Percentiles rank a stretch among this genome's conserved stretches.
Evolutionary conservation across 169 alveolate genomes (phyloP).

Genomic region (Fabrea salina): DNA sequence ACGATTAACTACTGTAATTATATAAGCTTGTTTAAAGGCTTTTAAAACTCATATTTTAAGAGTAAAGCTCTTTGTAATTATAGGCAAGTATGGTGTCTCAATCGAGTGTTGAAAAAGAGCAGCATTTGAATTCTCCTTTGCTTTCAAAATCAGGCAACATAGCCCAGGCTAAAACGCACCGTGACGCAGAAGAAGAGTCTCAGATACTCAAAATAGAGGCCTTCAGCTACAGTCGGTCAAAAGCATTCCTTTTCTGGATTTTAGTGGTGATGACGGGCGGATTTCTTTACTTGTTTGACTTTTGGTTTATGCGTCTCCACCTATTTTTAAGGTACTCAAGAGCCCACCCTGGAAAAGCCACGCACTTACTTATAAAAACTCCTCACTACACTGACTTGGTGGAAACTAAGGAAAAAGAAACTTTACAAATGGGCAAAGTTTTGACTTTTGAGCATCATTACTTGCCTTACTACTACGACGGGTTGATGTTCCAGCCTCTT

Average conservation of each 20-base stretch:
- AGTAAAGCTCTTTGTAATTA: no score
- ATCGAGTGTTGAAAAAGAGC: no score
- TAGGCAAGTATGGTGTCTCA: no score
- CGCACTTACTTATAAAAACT: background rate
- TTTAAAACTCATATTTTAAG: no score
- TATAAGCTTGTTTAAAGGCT: no score
- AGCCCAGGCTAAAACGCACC: no score
- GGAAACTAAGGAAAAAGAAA: background rate
- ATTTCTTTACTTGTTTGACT: background rate
- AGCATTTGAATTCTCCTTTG: no score
- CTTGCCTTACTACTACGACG: constrained; percentile 13
- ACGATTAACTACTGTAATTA: no score
- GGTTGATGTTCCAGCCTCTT: background rate
- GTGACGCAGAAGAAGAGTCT: constrained; percentile 14
- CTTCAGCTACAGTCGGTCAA: background rate
- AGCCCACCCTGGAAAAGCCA: background rate
- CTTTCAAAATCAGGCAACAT: no score
- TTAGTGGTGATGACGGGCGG: background rate
- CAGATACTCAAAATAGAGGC: background rate
- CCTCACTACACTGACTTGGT: background rate
- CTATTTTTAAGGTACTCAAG: background rate
- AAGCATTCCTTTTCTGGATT: background rate
- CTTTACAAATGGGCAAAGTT: background rate
- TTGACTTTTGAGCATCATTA: background rate
- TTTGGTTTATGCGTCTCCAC: background rate